Evolutionary conservation across 768 basidiomycete genomes (phyloP).

Genomic region (Lentinula guzmanii): DNA sequence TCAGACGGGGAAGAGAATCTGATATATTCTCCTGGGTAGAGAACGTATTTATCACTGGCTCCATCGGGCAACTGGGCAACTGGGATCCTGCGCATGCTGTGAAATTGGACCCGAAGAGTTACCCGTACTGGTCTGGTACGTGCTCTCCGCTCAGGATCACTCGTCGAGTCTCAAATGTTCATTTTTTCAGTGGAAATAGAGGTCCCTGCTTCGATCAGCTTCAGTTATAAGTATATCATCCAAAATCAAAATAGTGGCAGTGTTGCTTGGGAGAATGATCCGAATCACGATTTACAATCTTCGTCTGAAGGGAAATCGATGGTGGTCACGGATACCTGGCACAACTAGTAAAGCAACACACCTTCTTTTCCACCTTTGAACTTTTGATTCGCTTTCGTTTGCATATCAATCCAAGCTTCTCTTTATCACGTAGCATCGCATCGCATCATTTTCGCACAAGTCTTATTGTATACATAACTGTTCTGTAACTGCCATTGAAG

Average conservation of each 20-base stretch:
- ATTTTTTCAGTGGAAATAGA: constrained; percentile 45
- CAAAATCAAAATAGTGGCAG: constrained; percentile 28
- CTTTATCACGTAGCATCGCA: neutral
- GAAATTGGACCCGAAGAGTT: constrained; percentile 34
- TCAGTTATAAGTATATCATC: constrained; percentile 73
- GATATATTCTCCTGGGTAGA: constrained; percentile 22
- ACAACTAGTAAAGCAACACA: neutral
- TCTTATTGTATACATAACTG: neutral
- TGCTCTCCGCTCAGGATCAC: neutral
- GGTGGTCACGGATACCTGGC: constrained; percentile 38
- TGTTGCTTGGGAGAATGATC: constrained; percentile 64
- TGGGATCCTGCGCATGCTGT: constrained; percentile 44
- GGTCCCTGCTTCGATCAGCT: constrained; percentile 48
- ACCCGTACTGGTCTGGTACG: constrained; percentile 44
- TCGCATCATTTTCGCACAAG: neutral
- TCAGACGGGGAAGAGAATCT: neutral
- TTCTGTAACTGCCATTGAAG: neutral
- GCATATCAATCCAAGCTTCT: neutral
- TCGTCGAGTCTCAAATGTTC: neutral
- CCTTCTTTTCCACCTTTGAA: neutral
- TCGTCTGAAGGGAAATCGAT: constrained; percentile 33
- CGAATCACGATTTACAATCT: constrained; percentile 51
- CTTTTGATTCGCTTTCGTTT: neutral
- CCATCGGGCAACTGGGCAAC: constrained; percentile 32
- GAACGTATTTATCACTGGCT: constrained; percentile 46